These are phyloP conservation scores for Gossypium sturtianum DNA, from an alignment of 345 rosid genomes.

Conservation along the genomic window DNA sequence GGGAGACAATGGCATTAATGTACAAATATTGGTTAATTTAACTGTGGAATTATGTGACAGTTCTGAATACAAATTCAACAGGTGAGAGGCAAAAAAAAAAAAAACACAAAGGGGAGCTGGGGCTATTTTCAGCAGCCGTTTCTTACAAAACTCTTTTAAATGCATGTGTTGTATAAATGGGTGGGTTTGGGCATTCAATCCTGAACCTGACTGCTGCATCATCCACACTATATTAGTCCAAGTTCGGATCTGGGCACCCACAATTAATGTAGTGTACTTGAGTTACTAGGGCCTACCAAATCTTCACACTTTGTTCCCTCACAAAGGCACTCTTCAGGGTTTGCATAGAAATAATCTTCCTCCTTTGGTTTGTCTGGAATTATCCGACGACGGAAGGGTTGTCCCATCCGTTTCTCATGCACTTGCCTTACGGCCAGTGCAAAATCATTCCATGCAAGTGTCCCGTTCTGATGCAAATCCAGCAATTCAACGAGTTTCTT, in stretches of 20 bases:
- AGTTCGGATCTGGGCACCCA: neutral
- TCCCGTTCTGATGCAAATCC: slow-evolving; percentile 69
- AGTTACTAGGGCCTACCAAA: slow-evolving; percentile 37
- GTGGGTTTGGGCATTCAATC: neutral
- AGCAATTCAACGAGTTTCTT: slow-evolving; percentile 60
- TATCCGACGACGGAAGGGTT: slow-evolving; percentile 51
- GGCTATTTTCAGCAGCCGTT: slow-evolving; percentile 17
- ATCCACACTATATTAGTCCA: neutral
- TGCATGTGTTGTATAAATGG: slow-evolving; percentile 8
- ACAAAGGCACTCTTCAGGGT: slow-evolving; percentile 90
- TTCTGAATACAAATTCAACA: slow-evolving; percentile 15
- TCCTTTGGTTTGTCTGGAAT: slow-evolving; percentile 79
- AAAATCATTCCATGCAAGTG: slow-evolving; percentile 66
- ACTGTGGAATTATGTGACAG: slow-evolving; percentile 9
- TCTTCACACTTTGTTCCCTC: slow-evolving; percentile 56
- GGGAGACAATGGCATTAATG: neutral
- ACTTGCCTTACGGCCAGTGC: slow-evolving; percentile 47
- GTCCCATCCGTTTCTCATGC: slow-evolving; percentile 69
- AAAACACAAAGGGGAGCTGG: slow-evolving; percentile 16
- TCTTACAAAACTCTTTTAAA: slow-evolving; percentile 20
- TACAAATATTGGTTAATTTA: slow-evolving; percentile 11
- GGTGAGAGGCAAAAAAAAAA: slow-evolving; percentile 12
- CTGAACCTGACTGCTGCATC: slow-evolving; percentile 6
- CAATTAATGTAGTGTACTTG: slow-evolving; percentile 17
- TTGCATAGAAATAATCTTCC: slow-evolving; percentile 94